Percentiles rank a stretch among this genome's conserved stretches.
These are phyloP conservation scores for Exophiala alcalophila DNA, from an alignment of 2,329 filamentous ascomycete species.

Conservation along the genomic window DNA sequence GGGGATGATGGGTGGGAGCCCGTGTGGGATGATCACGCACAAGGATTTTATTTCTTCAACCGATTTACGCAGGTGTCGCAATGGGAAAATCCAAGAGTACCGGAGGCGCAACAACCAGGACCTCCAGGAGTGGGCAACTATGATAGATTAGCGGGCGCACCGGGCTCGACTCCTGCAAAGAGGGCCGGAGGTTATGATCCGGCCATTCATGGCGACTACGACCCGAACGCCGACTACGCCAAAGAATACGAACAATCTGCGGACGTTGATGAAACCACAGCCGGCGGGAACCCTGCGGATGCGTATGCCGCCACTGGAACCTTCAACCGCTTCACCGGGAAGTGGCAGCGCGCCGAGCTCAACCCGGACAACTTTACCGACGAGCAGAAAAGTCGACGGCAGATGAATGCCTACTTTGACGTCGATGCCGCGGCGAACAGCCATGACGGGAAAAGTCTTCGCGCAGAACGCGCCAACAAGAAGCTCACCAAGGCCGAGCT, in stretches of 20 bases:
- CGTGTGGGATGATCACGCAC: conserved; percentile 67
- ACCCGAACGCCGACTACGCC: conserved; percentile 93
- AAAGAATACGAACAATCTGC: conserved; percentile 48
- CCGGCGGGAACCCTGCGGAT: conserved; percentile 42
- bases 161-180: conserved; percentile 37
- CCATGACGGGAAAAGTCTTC: conserved; percentile 85
- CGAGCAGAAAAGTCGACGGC: conserved; percentile 79
- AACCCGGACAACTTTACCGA: conserved; percentile 77
- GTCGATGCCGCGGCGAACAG: conserved; percentile 89
- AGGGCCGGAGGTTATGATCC: conserved; percentile 79
- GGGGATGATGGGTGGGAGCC: conserved; percentile 74
- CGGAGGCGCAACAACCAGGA: conserved; percentile 40
- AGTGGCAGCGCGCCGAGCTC: conserved; percentile 67
- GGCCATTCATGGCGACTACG: conserved; percentile 92
- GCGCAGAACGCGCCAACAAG: conserved; percentile 83
- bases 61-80: conserved; percentile 71
- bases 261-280: conserved; percentile 36
- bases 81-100: conserved; percentile 82
- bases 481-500: conserved; percentile 81
- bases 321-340: conserved; percentile 91
- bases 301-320: conserved; percentile 66
- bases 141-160: conserved; percentile 35
- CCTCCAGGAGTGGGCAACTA: conserved; percentile 32
- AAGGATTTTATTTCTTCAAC: conserved; percentile 82
- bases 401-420: conserved; percentile 94